These are phyloP conservation scores for Calonectria pseudoreteaudii DNA, from an alignment of 2,329 filamentous ascomycete genomes.

Conservation along the genomic window DNA sequence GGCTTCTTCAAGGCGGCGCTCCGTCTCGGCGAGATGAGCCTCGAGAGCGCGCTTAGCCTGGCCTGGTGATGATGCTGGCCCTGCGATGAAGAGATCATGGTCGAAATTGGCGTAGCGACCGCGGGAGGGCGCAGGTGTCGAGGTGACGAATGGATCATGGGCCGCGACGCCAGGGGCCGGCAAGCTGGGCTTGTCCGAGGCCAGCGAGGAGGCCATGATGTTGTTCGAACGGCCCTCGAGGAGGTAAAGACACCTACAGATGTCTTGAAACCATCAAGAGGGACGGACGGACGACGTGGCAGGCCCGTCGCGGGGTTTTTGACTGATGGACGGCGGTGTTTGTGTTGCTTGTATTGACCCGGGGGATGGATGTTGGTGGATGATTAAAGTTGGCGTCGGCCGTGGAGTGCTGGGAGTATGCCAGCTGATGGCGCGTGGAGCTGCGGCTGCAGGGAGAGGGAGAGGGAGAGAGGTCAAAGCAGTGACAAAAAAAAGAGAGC, in stretches of 20 bases:
- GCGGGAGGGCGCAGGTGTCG: conserved; percentile 57
- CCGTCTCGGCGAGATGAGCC: conserved; percentile 92
- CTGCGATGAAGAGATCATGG: conserved; percentile 80
- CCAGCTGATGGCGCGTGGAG: conserved; percentile 36
- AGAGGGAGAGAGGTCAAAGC: conserved; percentile 36
- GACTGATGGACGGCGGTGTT: conserved; percentile 13
- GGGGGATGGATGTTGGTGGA: conserved; percentile 27
- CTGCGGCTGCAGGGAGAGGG: conserved; percentile 39
- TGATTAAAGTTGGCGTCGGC: conserved; percentile 39
- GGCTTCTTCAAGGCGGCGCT: conserved; percentile 90
- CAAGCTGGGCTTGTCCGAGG: conserved; percentile 56
- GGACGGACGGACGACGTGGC: conserved; percentile 38
- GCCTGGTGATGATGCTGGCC: conserved; percentile 80
- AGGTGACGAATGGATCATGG: conserved; percentile 70
- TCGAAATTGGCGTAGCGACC: conserved; percentile 89
- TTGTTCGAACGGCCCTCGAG: conserved; percentile 37
- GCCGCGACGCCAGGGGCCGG: conserved; percentile 49
- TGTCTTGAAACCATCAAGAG: conserved; percentile 45
- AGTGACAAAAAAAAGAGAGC: conserved; percentile 30
- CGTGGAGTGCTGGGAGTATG: conserved; percentile 23
- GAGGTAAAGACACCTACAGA: conserved; percentile 39
- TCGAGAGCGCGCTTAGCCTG: conserved; percentile 91
- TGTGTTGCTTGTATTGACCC: conserved; percentile 34
- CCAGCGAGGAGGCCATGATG: conserved; percentile 58
- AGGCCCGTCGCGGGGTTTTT: conserved; percentile 40